Base-by-base conservation (phyloP, 2,329 filamentous ascomycete genomes). In the Arthrinium puccinioides region DNA sequence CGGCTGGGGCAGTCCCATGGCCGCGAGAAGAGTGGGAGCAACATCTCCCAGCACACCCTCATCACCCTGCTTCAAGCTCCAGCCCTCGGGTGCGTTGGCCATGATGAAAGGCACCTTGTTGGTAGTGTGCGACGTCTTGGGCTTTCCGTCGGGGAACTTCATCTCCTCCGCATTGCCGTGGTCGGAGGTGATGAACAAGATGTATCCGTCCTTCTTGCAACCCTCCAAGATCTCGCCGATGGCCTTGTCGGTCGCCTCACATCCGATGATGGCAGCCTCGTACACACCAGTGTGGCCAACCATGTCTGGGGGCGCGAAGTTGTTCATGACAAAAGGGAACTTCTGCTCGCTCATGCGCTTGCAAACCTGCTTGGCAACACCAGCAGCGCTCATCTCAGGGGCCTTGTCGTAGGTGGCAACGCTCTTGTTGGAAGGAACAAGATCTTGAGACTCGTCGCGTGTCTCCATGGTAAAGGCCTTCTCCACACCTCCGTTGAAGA, bases 121-220 rank as follows among this genome's bases (percentile, higher is more conserved):
- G 49, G 84, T 89, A 31, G 92, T 98, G 73, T 98, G 92, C 36
- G 86, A 90, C 8, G 92, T 98, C 79, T 98, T 98, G 53, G 92
- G 92, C 60, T 87, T 94, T 61, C 89, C 88, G 61, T 96, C 86
- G 51, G 86, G 70, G 59, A 88, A 97, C 66, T 97, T 84, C 92
- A 98, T 98, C 72, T 98, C 92, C 70, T 98, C 92, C 40, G 92
- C 92, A 57, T 98, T 98, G 55, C 89, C 92, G 66, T 98, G 92
- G 63, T 98, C 92, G 21, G 90, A 75, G 6, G 92, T 98, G 62
- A 98, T 84, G 70, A 97, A 97, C 30, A 98, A 79, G 41, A 92
- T 72, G 61, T 98, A 98, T 46, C 82, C 84, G 59, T 90, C 76
- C 72, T 92, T 82, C 76, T 94, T 94, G 76, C 90, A 97, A 35